Percentiles rank a stretch among this genome's conserved stretches.
Conservation (phyloP, 2,329 filamentous ascomycete genomes). For the Allantophomopsis cytisporea region DNA sequence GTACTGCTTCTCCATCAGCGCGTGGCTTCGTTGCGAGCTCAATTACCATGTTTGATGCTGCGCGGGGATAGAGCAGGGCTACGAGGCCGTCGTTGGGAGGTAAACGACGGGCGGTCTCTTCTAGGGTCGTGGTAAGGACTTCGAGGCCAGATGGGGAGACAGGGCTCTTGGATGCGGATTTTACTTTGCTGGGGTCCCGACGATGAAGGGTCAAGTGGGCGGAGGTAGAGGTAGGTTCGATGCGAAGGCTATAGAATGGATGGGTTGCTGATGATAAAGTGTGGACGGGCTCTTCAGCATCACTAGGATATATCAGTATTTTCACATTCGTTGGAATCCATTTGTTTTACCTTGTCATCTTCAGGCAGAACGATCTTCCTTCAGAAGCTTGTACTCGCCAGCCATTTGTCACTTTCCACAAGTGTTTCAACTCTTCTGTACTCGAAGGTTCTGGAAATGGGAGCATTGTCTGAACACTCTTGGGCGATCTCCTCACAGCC, state of each 20-base stretch:
- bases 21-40: slow-evolving; percentile 27
- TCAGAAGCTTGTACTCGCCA: slow-evolving; percentile 49
- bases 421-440: slow-evolving; percentile 46
- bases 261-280: slow-evolving; percentile 46
- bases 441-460: slow-evolving; percentile 11
- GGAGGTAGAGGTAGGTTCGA: slow-evolving; percentile 50
- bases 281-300: slow-evolving; percentile 50
- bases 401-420: slow-evolving; percentile 59
- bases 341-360: slow-evolving; percentile 24
- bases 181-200: slow-evolving; percentile 44
- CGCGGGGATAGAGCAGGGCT: slow-evolving; percentile 53
- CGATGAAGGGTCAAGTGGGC: slow-evolving; percentile 45
- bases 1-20: slow-evolving; percentile 42
- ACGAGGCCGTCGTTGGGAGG: slow-evolving; percentile 49
- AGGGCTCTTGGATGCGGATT: slow-evolving; percentile 8
- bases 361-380: slow-evolving; percentile 44
- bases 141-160: slow-evolving; percentile 18
- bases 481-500: no score
- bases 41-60: slow-evolving; percentile 48
- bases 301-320: slow-evolving; percentile 13
- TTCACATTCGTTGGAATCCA: background rate
- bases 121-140: slow-evolving; percentile 42
- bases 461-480: slow-evolving; percentile 2
- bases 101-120: slow-evolving; percentile 36
- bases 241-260: slow-evolving; percentile 53